These are phyloP conservation scores for Aspergillus ellipticus DNA, from an alignment of 495 filamentous ascomycete species.

Conservation along the genomic window DNA sequence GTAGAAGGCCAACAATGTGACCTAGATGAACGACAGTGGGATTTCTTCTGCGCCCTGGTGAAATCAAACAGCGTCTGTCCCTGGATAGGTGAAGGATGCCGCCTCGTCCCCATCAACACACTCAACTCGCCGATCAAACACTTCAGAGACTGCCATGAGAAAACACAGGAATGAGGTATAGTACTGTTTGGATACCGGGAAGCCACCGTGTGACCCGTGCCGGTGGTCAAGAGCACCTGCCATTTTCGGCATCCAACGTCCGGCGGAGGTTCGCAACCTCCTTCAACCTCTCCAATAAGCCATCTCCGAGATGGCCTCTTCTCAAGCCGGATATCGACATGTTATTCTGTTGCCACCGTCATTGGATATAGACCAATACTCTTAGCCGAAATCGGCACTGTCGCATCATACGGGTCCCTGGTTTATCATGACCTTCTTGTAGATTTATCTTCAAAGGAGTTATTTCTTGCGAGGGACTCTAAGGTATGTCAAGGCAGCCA, in stretches of 20 bases:
- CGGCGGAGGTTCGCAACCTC: background rate
- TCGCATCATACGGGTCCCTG: background rate
- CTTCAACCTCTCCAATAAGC: background rate
- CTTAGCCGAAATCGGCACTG: background rate
- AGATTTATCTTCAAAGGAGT: background rate
- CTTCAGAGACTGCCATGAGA: too few relatives aligned
- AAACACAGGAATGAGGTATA: too few relatives aligned
- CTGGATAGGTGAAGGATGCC: too few relatives aligned
- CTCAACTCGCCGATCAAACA: too few relatives aligned
- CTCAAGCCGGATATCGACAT: background rate
- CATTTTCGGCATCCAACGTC: background rate
- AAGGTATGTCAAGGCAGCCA: background rate
- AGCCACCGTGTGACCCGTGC: background rate
- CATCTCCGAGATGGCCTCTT: background rate
- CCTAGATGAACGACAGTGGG: too few relatives aligned
- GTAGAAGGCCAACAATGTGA: too few relatives aligned
- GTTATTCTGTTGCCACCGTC: background rate
- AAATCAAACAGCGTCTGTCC: too few relatives aligned
- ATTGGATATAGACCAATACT: background rate
- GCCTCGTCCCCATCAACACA: too few relatives aligned
- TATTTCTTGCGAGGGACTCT: background rate
- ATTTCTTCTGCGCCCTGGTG: too few relatives aligned
- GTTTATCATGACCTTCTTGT: background rate
- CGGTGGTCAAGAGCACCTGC: background rate
- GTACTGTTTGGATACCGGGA: too few relatives aligned